Conservation (phyloP, 164 flowering plant genomes). For the Annona squamosa region DNA sequence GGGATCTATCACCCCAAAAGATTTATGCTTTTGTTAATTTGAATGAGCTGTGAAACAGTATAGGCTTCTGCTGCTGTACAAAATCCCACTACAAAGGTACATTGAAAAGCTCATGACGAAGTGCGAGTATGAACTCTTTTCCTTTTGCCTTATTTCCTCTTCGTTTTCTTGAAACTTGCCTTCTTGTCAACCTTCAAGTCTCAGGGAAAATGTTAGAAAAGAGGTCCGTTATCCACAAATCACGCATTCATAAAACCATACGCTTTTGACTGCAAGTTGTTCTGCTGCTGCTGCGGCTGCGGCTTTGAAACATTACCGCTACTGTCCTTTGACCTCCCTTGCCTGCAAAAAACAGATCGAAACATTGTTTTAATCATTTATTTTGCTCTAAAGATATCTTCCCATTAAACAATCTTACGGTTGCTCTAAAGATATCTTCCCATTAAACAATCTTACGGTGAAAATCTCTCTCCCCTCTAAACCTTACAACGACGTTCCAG, state of each 20-base stretch:
- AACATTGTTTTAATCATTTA: background rate
- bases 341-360: background rate
- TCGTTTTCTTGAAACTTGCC: background rate
- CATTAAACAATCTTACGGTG: background rate
- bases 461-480: background rate
- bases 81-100: background rate
- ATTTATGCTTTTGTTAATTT: no score
- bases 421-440: background rate
- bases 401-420: background rate
- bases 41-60: no score
- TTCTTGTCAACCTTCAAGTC: background rate
- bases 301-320: background rate
- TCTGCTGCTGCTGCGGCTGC: background rate
- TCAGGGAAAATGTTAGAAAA: background rate
- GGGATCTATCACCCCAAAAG: no score
- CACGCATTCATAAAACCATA: background rate
- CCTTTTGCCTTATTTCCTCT: background rate
- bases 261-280: background rate
- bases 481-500: background rate
- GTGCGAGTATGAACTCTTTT: background rate
- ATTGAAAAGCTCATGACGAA: background rate
- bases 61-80: background rate
- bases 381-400: background rate
- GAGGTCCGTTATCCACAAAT: background rate
- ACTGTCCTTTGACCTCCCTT: background rate